Base-by-base conservation (phyloP, 768 basidiomycete genomes). In the Agaricus bisporus region DNA sequence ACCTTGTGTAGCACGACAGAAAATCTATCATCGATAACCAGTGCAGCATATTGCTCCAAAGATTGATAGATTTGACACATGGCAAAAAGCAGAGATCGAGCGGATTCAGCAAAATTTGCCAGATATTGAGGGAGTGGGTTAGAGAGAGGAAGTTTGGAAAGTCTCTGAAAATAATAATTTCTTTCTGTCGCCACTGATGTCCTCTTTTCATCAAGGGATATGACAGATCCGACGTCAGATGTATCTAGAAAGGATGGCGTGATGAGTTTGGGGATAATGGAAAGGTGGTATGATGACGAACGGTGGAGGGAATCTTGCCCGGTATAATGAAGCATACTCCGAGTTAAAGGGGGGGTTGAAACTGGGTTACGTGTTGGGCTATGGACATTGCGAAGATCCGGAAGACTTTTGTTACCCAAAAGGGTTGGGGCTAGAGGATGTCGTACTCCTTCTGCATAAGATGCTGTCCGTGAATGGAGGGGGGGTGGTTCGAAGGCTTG, bases 151-250 rank as follows among this genome's bases (percentile, higher is more conserved):
- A 92, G 71, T 29, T 85, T 83, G 2, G 92, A 93, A 20, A 95
- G 74, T n/a, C 94, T 84, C 36, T 87, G 86, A 71, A 99, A 99
- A 69, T 99, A 98, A 1, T 91, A 89, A 62, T 92, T 88, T 20
- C 90, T 82, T 63, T 95, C 91, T 3, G 81, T 78, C 39, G 91
- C 83, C 68, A 88, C 82, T 4, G 83, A 75, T 17, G 81, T 79
- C 3, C 78, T 56, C 26, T 47, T 41, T 8, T 48, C 53, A 10
- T 48, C 38, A 12, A 45, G 46, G 2, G 47, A 32, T 25, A 26
- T 54, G 17, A 28, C 41, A 12, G 46, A 39, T 7, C 29, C 71
- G 1, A 75, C 67, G 41, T 71, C 73, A 2, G 73, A 67, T 28
- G 78, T 76, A 7, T 79, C 74, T 26, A 71, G 64, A 25, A 62